Conservation (phyloP, 2,329 filamentous ascomycete species). For the Diplodia seriata region DNA sequence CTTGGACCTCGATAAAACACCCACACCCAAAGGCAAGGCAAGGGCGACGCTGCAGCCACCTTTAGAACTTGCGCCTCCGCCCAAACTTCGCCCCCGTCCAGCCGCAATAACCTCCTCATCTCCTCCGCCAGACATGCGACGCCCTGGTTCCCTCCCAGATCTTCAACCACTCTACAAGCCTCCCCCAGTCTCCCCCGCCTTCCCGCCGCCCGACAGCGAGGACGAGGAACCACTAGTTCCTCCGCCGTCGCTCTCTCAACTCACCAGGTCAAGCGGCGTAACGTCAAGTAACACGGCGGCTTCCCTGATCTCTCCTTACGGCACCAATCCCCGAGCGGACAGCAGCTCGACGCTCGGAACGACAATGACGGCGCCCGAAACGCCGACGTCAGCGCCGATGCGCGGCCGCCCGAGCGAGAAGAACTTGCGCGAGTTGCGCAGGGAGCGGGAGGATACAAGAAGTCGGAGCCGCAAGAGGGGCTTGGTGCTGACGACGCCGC, state of each 20-base stretch:
- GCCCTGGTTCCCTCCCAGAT: background rate
- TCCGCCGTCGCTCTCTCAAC: slow-evolving; percentile 1
- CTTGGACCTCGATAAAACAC: background rate
- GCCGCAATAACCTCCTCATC: background rate
- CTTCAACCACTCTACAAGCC: slow-evolving; percentile 19
- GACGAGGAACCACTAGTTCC: background rate
- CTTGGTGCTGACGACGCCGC: slow-evolving; percentile 36
- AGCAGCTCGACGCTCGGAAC: slow-evolving; percentile 14
- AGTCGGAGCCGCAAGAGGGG: slow-evolving; percentile 38
- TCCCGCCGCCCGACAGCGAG: slow-evolving; percentile 9
- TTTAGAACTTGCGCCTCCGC: background rate
- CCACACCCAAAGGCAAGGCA: background rate
- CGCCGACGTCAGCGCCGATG: background rate
- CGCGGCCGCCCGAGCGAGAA: slow-evolving; percentile 3
- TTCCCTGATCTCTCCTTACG: slow-evolving; percentile 16
- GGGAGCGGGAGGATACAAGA: background rate
- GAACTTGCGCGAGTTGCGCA: background rate
- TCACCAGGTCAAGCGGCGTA: slow-evolving; percentile 7
- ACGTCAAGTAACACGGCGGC: background rate
- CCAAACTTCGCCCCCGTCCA: slow-evolving; percentile 5
- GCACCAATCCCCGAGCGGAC: background rate
- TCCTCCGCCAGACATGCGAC: background rate
- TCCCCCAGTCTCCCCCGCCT: slow-evolving; percentile 15
- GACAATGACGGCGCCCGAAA: slow-evolving; percentile 10
- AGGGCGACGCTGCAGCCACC: background rate